phyloP scores from a whole-genome alignment of 805 yeast species.

The Yarrowia yakushimensis region DNA sequence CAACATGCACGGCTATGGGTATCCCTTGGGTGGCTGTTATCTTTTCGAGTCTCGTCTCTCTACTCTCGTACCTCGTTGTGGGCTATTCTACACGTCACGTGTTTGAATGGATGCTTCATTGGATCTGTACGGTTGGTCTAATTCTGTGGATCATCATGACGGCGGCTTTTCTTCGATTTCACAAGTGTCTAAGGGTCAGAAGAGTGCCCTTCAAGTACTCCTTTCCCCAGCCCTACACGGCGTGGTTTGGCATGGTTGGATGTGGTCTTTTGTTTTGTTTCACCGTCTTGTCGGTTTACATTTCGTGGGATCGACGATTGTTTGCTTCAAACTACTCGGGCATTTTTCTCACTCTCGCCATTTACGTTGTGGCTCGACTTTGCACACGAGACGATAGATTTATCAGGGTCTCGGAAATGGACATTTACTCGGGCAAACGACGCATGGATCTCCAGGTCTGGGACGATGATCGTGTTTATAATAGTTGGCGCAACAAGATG shows the following conservation, averaged over 20 bases:
- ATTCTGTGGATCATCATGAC: constrained; percentile 78
- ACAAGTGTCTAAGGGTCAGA: constrained; percentile 55
- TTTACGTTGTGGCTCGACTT: constrained; percentile 54
- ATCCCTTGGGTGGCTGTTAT: constrained; percentile 71
- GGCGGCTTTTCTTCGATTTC: constrained; percentile 59
- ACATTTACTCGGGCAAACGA: constrained; percentile 78
- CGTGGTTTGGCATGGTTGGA: constrained; percentile 59
- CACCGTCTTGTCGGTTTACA: constrained; percentile 62
- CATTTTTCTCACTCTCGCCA: constrained; percentile 48
- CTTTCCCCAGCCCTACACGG: constrained; percentile 56
- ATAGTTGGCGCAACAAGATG: constrained; percentile 14
- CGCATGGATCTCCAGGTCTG: constrained; percentile 78
- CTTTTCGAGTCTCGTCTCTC: constrained; percentile 58
- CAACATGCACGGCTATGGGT: constrained; percentile 58
- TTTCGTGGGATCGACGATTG: constrained; percentile 57
- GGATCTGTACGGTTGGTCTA: constrained; percentile 71
- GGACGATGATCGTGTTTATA: constrained; percentile 60
- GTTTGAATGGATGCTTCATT: constrained; percentile 62
- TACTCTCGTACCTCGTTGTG: constrained; percentile 59
- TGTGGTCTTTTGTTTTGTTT: constrained; percentile 49
- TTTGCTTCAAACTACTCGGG: constrained; percentile 67
- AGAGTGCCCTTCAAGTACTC: constrained; percentile 48
- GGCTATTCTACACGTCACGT: constrained; percentile 55
- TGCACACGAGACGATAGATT: constrained; percentile 49
- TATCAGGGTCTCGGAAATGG: constrained; percentile 68